Percentiles rank a stretch among this genome's conserved stretches.
Conservation (phyloP, 768 basidiomycete genomes). For the Collybia sp. region DNA sequence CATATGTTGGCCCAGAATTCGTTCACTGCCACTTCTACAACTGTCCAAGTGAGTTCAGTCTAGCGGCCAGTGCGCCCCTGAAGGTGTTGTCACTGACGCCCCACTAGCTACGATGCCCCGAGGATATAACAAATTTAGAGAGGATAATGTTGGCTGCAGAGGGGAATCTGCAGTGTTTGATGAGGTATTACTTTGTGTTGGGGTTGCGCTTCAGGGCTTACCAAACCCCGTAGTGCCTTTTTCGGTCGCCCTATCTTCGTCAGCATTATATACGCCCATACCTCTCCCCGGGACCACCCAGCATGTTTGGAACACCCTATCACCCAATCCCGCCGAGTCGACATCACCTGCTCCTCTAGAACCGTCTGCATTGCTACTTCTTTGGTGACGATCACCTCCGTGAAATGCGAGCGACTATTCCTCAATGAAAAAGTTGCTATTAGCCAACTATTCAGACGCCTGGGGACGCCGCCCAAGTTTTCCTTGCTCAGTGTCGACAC, state of each 20-base stretch:
- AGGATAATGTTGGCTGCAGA: neutral
- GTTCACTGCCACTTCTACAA: no score
- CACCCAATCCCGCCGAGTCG: constrained; percentile 56
- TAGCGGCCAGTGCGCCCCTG: no score
- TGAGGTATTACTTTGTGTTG: neutral
- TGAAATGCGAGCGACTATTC: constrained; percentile 51
- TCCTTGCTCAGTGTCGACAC: constrained; percentile 51
- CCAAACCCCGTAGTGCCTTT: neutral
- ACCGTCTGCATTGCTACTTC: constrained; percentile 60
- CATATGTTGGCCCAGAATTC: no score
- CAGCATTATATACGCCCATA: neutral
- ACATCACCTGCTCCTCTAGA: constrained; percentile 48
- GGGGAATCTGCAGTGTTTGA: neutral
- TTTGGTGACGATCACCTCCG: constrained; percentile 51
- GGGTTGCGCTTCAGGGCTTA: neutral
- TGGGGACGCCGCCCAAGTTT: constrained; percentile 47
- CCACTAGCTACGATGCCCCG: neutral
- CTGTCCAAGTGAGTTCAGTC: no score
- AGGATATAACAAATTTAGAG: neutral
- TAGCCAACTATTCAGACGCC: constrained; percentile 58
- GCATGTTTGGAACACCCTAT: constrained; percentile 45
- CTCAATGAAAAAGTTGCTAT: constrained; percentile 25
- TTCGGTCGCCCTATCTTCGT: neutral
- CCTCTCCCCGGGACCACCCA: constrained; percentile 3
- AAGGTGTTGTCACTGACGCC: no score